Percentiles rank a stretch among this genome's conserved stretches.
Conservation (phyloP, 2,329 filamentous ascomycete genomes). For the Aspergillus sclerotialis region DNA sequence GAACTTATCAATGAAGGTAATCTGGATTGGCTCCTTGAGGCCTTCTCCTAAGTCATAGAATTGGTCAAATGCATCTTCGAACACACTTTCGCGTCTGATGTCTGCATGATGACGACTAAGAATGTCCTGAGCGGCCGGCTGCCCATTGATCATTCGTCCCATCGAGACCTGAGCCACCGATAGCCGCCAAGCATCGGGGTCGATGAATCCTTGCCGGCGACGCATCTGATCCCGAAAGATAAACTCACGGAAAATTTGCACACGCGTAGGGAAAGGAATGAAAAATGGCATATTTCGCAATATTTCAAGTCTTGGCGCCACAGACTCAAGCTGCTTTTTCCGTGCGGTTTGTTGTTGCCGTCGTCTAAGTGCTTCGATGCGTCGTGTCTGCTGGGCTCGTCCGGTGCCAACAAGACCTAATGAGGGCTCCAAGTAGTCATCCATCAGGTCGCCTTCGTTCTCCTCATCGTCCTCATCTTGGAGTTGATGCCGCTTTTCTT, state of each 20-base stretch:
- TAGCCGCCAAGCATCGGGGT: slow-evolving; percentile 69
- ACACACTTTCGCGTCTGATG: slow-evolving; percentile 71
- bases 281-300: slow-evolving; percentile 95
- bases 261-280: slow-evolving; percentile 84
- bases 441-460: slow-evolving; percentile 40
- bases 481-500: slow-evolving; percentile 66
- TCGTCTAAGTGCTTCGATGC: slow-evolving; percentile 55
- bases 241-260: slow-evolving; percentile 89
- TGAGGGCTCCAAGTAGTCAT: slow-evolving; percentile 21
- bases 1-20: slow-evolving; percentile 91
- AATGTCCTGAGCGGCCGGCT: slow-evolving; percentile 31
- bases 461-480: slow-evolving; percentile 57
- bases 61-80: slow-evolving; percentile 75
- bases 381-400: slow-evolving; percentile 55
- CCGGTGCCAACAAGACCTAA: slow-evolving; percentile 49
- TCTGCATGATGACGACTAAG: slow-evolving; percentile 63
- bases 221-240: slow-evolving; percentile 74
- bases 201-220: slow-evolving; percentile 60
- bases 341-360: slow-evolving; percentile 61
- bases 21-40: slow-evolving; percentile 91
- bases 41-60: slow-evolving; percentile 77
- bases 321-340: slow-evolving; percentile 65
- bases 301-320: slow-evolving; percentile 82
- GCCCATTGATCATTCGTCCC: slow-evolving; percentile 34
- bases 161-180: slow-evolving; percentile 44